A percentile compares a stretch with the other conserved stretches of the same genome.
Conservation (phyloP, 2,329 filamentous ascomycete genomes). For the Elsinoe batatas region DNA sequence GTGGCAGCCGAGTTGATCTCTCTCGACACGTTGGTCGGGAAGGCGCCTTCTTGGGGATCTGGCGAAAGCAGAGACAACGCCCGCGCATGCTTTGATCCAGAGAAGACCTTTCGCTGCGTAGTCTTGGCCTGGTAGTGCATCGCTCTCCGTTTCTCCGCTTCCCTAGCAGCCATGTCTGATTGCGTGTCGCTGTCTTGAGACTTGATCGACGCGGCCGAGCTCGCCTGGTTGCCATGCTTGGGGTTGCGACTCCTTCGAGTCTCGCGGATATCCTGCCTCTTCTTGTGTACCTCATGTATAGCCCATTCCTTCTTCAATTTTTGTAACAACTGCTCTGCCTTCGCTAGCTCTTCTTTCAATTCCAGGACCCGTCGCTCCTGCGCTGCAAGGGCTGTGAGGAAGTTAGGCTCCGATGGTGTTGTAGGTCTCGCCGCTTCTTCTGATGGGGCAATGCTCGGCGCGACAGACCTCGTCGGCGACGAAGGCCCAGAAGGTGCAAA, state of each 20-base stretch:
- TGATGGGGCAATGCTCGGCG: conserved; percentile 16
- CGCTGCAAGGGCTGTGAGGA: conserved; percentile 81
- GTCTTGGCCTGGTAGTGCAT: conserved; percentile 24
- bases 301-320: conserved; percentile 79
- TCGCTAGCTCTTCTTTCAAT: conserved; percentile 76
- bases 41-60: background rate
- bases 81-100: conserved; percentile 46
- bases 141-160: conserved; percentile 39
- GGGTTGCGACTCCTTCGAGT: conserved; percentile 39
- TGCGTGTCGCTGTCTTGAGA: conserved; percentile 25
- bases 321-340: conserved; percentile 67
- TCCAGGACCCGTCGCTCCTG: conserved; percentile 89
- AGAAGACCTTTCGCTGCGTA: conserved; percentile 51
- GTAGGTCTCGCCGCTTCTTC: conserved; percentile 39
- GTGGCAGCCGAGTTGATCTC: background rate
- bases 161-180: conserved; percentile 40
- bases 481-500: conserved; percentile 25
- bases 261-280: conserved; percentile 56
- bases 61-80: conserved; percentile 12
- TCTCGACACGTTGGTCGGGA: background rate
- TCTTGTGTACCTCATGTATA: conserved; percentile 63
- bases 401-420: conserved; percentile 36
- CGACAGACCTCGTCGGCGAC: conserved; percentile 25
- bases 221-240: background rate
- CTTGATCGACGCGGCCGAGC: conserved; percentile 18